Evolutionary conservation across 768 basidiomycete species (phyloP), one percentile per base, ranked within the genome.

Genomic region (Gloeostereum incarnatum): DNA sequence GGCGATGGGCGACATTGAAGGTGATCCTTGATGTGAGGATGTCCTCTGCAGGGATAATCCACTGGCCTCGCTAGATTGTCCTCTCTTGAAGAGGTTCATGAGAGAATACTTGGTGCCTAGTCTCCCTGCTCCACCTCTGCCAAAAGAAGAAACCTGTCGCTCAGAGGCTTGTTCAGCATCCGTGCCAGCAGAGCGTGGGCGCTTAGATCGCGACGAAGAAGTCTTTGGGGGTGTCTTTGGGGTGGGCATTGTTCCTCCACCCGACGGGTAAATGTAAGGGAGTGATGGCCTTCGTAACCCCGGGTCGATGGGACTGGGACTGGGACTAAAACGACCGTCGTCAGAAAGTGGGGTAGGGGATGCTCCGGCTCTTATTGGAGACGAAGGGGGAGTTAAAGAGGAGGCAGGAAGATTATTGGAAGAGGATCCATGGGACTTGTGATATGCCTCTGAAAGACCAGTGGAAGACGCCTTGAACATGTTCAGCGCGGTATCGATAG

Each of bases 131-230:
- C 59, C 61, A 17, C 56, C 59, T 45, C 63, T 55, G 16, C 61
- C 59, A 46, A 57, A 53, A 13, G 55, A 37, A 20, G 60, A 42
- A 24, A 41, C 35, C 17, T 63, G 53, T 31, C 49, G 45, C 24
- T 69, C 62, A 31, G 54, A 43, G 20, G 53, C 48, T 17, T 51
- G 59, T 18, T 82, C 79, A 39, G 76, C 71, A 38, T 69, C 81
- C 21, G 68, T 80, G 4, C 84, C 82, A 25, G 83, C 81, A 26
- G 84, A 87, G 43, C 78, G 69, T 13, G 87, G 85, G 38, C 85
- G 66, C 45, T 68, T 67, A 17, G 59, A 54, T 36, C 60, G 55
- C 7, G 51, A 56, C 11, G 53, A 36, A 11, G 55, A 36, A 14
- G 46, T 47, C n/a, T 45, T 40, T 14, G 61, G 45, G 13, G 55